Conservation (phyloP, 2,329 filamentous ascomycete species). For the Sporothrix variecibatus region DNA sequence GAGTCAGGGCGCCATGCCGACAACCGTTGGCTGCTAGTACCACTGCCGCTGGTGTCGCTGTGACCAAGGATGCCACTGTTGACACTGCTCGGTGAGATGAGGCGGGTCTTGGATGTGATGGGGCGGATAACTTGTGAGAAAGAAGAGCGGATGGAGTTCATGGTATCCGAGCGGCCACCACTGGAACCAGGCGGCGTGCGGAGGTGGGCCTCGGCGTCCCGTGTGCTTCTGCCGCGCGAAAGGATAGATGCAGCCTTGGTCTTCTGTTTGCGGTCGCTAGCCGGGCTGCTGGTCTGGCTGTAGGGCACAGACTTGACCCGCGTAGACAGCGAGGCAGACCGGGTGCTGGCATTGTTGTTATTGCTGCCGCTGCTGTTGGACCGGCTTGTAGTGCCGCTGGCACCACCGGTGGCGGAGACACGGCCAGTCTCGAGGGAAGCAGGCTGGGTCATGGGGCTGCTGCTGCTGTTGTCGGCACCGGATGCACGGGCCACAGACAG, state of each 20-base stretch:
- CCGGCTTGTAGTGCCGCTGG: not conserved
- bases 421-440: conserved; percentile 11
- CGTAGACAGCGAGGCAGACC: conserved; percentile 35
- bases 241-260: conserved; percentile 29
- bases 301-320: conserved; percentile 58
- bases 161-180: conserved; percentile 48
- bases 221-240: conserved; percentile 28
- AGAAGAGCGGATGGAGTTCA: conserved; percentile 52
- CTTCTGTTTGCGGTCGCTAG: conserved; percentile 41
- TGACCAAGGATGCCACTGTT: conserved; percentile 37
- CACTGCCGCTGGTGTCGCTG: conserved; percentile 29
- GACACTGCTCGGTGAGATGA: conserved; percentile 46
- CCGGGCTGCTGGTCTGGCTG: conserved; percentile 50
- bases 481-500: conserved; percentile 44
- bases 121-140: conserved; percentile 54
- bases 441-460: conserved; percentile 33
- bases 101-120: conserved; percentile 57
- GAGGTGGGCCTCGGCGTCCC: conserved; percentile 39
- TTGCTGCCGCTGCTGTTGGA: conserved; percentile 33
- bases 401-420: not conserved
- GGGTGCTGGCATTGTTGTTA: conserved; percentile 34
- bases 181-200: conserved; percentile 49
- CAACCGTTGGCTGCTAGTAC: conserved; percentile 32
- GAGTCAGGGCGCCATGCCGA: conserved; percentile 48
- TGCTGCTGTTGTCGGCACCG: conserved; percentile 35